Evolutionary conservation across 176 grass and related monocot genomes (phyloP).

Genomic region (Aegilops longissima): DNA sequence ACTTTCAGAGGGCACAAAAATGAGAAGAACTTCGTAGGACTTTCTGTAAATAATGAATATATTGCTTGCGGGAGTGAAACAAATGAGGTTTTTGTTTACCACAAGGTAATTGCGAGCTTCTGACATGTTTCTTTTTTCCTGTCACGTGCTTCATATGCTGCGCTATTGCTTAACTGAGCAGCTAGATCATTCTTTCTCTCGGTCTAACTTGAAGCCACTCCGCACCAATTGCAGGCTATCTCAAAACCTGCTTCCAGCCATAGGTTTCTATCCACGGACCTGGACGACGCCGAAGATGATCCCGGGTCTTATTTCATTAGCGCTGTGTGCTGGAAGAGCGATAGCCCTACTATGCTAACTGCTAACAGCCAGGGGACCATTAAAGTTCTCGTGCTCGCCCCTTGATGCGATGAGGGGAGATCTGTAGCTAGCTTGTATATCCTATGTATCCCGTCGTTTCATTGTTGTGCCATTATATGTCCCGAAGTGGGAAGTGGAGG

Average conservation of each 20-base stretch:
- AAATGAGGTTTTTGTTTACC: constrained; percentile 95
- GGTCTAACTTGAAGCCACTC: constrained; percentile 28
- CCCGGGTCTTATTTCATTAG: constrained; percentile 93
- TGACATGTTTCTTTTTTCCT: not conserved
- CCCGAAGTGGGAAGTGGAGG: constrained; percentile 36
- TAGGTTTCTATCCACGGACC: constrained; percentile 77
- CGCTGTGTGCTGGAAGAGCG: constrained; percentile 98
- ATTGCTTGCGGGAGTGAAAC: constrained; percentile 99
- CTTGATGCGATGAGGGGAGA: constrained; percentile 46
- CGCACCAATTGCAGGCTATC: constrained; percentile 61
- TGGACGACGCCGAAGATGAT: constrained; percentile 80
- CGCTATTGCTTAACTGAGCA: not conserved
- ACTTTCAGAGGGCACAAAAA: constrained; percentile 99
- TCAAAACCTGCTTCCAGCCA: constrained; percentile 88
- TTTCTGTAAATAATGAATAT: constrained; percentile 86
- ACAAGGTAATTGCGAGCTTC: constrained; percentile 72
- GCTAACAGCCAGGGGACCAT: constrained; percentile 99
- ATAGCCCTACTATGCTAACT: constrained; percentile 92
- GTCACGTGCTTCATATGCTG: not conserved
- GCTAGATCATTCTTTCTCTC: not conserved
- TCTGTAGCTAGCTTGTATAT: constrained; percentile 38
- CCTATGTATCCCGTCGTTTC: not conserved
- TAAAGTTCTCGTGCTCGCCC: constrained; percentile 89
- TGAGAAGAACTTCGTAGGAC: constrained; percentile 97
- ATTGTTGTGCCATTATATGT: constrained; percentile 23